A percentile compares a stretch with the other conserved stretches of the same genome.
Evolutionary conservation across 306 rosid genomes (phyloP).

Genomic region (Corylus americana): DNA sequence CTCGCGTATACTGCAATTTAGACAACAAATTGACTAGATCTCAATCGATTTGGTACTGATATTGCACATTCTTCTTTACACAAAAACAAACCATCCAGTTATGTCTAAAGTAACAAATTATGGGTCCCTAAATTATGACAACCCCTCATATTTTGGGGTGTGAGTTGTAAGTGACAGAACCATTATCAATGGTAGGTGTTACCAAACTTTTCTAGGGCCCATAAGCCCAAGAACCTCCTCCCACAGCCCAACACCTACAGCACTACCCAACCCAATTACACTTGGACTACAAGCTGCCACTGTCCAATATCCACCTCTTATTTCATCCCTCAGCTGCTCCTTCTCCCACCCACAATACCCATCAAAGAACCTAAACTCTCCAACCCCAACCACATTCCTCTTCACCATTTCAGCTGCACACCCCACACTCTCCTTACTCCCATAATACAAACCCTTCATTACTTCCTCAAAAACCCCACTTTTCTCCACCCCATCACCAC

Average conservation of each 20-base stretch:
- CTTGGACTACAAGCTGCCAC: slow-evolving; percentile 86
- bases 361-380: slow-evolving; percentile 83
- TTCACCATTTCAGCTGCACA: slow-evolving; percentile 88
- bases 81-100: no score
- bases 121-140: no score
- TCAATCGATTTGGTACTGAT: no score
- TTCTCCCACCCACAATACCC: slow-evolving; percentile 94
- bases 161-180: no score
- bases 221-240: slow-evolving; percentile 76
- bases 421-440: slow-evolving; percentile 74
- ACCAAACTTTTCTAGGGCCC: slow-evolving; percentile 67
- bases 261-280: slow-evolving; percentile 53
- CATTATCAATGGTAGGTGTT: slow-evolving; percentile 6
- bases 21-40: no score
- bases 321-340: slow-evolving; percentile 68
- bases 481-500: slow-evolving; percentile 41
- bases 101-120: no score
- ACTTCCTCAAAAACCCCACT: slow-evolving; percentile 86
- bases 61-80: no score
- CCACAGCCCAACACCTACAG: slow-evolving; percentile 64
- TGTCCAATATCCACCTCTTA: slow-evolving; percentile 77
- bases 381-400: slow-evolving; percentile 57
- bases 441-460: slow-evolving; percentile 80
- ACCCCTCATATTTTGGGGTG: no score
- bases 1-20: no score